Evolutionary conservation across 495 filamentous ascomycete genomes (phyloP), one percentile per base, ranked within the genome.

Genomic region (Tuber melanosporum): DNA sequence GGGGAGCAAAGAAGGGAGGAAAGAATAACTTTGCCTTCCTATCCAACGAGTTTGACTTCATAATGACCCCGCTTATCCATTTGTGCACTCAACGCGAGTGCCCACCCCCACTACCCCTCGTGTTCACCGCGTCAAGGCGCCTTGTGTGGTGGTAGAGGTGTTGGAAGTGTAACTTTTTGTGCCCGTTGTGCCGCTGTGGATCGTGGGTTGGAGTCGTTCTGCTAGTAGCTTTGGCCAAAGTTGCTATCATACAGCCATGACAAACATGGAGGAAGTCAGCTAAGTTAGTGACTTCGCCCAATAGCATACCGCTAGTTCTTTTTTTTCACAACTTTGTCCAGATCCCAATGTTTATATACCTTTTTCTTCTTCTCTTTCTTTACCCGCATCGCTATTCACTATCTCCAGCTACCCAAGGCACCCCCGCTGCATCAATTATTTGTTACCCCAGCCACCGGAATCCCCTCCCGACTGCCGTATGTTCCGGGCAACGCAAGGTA

Each of bases 181-280:
- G 82, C 91, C 86, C n/a, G 86, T 83, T 5, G 91, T 92, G 75
- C 87, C 86, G 14, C 91, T 91, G 81, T 91, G 88, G 80, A 92
- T 86, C 47, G 88, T 88, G 22, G 91, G 85, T 41, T 84, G 88
- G 81, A n/a, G 85, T 84, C 22, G 86, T 88, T 52, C 88, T 86
- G 57, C 83, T 82, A 47, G 83, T 84, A 22, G 86, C 85, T 47
- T 84, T 71, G 2, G 77, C 85, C 19, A 85, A 70, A 47, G 46
- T 12, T 47, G 46, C 46, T 19, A 47, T 10, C 32, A 32, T 32
- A 32, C 42, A 20, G 47, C 7, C 19, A 49, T 5, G 47, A 49
- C 5, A 8, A 49, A 49, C 6, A 22, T 49, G 47, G 47, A 49
- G 47, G 47, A 49, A 22, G 47, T 49, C 47, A 19, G 6, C 19